Percentiles rank a stretch among this genome's conserved stretches.
Evolutionary conservation across 768 basidiomycete species (phyloP).

Genomic region (Gloeostereum incarnatum): DNA sequence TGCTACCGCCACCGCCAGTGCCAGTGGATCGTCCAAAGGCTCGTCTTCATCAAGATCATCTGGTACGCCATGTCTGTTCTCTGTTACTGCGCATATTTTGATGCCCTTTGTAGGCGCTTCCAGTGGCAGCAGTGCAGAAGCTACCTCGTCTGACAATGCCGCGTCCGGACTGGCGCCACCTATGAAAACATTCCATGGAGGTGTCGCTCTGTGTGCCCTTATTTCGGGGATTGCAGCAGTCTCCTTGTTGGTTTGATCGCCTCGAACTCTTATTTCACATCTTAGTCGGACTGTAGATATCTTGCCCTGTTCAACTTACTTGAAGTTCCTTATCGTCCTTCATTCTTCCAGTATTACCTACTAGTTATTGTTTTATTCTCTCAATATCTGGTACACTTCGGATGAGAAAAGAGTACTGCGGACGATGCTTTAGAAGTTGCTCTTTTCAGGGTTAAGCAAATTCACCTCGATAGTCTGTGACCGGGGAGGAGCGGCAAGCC

Average conservation of each 20-base stretch:
- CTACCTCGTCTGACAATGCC: conserved; percentile 3
- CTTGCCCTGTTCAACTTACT: no score
- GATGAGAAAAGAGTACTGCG: no score
- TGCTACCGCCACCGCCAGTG: conserved; percentile 8
- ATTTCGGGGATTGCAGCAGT: conserved; percentile 15
- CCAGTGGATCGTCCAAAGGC: conserved; percentile 2
- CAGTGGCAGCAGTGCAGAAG: background rate
- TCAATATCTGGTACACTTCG: no score
- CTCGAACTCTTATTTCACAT: no score
- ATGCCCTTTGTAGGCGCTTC: background rate
- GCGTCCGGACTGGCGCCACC: conserved; percentile 5
- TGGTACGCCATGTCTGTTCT: background rate
- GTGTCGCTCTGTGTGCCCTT: conserved; percentile 11
- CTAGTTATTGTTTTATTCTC: no score
- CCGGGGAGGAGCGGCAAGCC: no score
- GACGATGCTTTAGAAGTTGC: no score
- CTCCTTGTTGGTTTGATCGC: conserved; percentile 12
- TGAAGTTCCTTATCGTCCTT: no score
- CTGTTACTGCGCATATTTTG: background rate
- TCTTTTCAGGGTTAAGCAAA: no score
- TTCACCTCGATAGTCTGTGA: no score
- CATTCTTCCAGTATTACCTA: no score
- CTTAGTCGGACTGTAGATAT: no score
- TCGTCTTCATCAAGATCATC: background rate
- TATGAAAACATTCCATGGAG: conserved; percentile 9